A percentile compares a stretch with the other conserved stretches of the same genome.
phyloP scores from a whole-genome alignment of 2,329 filamentous ascomycete genomes.

The Fusarium verticillioides region DNA sequence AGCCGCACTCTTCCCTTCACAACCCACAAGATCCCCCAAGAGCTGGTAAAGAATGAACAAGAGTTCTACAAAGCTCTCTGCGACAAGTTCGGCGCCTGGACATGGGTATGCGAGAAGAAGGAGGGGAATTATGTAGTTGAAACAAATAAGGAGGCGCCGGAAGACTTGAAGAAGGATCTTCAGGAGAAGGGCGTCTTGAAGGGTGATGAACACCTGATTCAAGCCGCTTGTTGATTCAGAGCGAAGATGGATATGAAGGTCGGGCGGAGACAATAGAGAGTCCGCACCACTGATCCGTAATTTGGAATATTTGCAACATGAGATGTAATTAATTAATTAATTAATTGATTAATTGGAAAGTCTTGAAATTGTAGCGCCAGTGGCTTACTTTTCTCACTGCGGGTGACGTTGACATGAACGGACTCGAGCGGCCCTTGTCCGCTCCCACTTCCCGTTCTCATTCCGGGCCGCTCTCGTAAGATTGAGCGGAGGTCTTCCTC shows the following conservation, averaged over 20 bases:
- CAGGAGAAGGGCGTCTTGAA: neutral
- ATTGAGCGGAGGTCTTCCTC: neutral
- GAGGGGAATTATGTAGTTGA: neutral
- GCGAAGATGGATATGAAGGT: too few relatives aligned
- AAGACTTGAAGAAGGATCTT: neutral
- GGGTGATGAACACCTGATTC: neutral
- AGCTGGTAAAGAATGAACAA: neutral
- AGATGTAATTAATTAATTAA: too few relatives aligned
- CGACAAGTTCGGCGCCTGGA: neutral
- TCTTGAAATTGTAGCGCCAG: rapidly evolving
- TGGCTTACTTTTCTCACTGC: neutral
- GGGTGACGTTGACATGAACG: neutral
- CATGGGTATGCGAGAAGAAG: neutral
- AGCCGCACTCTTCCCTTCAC: neutral
- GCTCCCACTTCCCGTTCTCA: neutral
- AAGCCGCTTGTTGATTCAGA: neutral
- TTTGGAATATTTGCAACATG: rapidly evolving
- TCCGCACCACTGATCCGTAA: neutral
- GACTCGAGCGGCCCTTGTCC: neutral
- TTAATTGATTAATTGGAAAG: neutral
- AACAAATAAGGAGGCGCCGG: neutral
- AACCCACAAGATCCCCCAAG: neutral
- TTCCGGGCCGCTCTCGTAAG: neutral
- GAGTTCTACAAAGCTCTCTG: neutral
- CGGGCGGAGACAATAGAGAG: neutral